phyloP scores from a whole-genome alignment of 2,329 filamentous ascomycete genomes.

The Paracorniculantispora psalliotae region DNA sequence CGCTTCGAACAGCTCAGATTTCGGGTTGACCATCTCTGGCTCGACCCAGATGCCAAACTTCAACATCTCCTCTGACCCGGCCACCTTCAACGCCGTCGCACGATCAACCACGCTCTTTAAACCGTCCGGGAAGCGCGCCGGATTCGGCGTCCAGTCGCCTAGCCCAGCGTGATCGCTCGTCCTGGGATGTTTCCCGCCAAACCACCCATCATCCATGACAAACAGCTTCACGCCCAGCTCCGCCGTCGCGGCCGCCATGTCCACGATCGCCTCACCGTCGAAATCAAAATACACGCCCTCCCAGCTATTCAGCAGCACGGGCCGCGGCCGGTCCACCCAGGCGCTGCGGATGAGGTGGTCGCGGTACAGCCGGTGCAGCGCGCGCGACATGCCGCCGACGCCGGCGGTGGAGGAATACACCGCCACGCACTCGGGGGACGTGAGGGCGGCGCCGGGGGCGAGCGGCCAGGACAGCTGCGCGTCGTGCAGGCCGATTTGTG shows the following conservation, averaged over 20 bases:
- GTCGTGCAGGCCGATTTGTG: conserved; percentile 56
- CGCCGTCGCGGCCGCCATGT: conserved; percentile 51
- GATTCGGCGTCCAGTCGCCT: conserved; percentile 59
- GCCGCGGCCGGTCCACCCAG: conserved; percentile 45
- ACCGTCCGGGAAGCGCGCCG: conserved; percentile 53
- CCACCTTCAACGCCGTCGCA: conserved; percentile 43
- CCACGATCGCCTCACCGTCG: conserved; percentile 50
- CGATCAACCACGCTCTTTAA: conserved; percentile 45
- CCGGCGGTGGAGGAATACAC: conserved; percentile 54
- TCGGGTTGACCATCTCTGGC: conserved; percentile 62
- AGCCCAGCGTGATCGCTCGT: conserved; percentile 52
- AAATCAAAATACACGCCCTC: conserved; percentile 56
- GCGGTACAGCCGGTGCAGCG: conserved; percentile 56
- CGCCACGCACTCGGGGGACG: conserved; percentile 57
- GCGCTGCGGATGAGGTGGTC: conserved; percentile 56
- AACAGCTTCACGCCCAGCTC: conserved; percentile 57
- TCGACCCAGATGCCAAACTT: conserved; percentile 64
- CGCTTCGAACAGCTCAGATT: conserved; percentile 53
- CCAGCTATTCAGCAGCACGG: conserved; percentile 61
- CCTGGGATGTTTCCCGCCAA: conserved; percentile 56
- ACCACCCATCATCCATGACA: conserved; percentile 64
- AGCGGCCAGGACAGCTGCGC: conserved; percentile 55
- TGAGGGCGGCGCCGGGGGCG: conserved; percentile 49
- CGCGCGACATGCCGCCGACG: conserved; percentile 56
- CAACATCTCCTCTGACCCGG: conserved; percentile 42